Conservation (phyloP, 2,329 filamentous ascomycete genomes). For the Trichoderma atroviride region DNA sequence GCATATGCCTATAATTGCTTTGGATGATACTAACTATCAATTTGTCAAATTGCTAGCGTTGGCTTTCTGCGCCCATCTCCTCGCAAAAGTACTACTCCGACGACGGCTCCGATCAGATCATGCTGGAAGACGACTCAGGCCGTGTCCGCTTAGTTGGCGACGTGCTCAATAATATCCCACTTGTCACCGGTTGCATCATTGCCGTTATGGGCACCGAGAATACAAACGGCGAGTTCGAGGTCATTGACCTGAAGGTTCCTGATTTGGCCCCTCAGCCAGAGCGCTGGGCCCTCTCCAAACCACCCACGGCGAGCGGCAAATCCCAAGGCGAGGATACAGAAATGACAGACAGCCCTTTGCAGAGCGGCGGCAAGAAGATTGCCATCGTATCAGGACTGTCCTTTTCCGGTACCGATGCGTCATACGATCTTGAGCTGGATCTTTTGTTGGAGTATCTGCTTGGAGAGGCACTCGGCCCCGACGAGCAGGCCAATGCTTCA, state of each 20-base stretch:
- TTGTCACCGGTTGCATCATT: slow-evolving; percentile 92
- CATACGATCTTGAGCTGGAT: slow-evolving; percentile 73
- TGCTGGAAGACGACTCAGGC: slow-evolving; percentile 95
- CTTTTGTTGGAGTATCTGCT: slow-evolving; percentile 85
- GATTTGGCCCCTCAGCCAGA: slow-evolving; percentile 81
- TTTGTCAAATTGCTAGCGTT: slow-evolving; percentile 62
- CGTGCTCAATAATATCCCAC: slow-evolving; percentile 65
- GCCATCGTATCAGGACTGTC: slow-evolving; percentile 87
- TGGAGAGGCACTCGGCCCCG: slow-evolving; percentile 71
- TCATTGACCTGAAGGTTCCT: slow-evolving; percentile 85
- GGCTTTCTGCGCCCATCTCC: slow-evolving; percentile 80
- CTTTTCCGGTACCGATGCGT: slow-evolving; percentile 73
- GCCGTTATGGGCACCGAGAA: slow-evolving; percentile 97
- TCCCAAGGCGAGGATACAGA: slow-evolving; percentile 51
- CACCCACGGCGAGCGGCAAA: slow-evolving; percentile 36
- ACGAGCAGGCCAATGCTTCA: slow-evolving; percentile 60
- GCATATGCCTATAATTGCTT: background rate
- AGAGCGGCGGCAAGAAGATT: slow-evolving; percentile 56
- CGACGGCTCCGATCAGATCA: slow-evolving; percentile 66
- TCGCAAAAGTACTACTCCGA: slow-evolving; percentile 74
- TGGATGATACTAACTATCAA: background rate
- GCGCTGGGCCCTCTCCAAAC: slow-evolving; percentile 72
- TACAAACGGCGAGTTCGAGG: slow-evolving; percentile 85
- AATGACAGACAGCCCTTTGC: slow-evolving; percentile 49
- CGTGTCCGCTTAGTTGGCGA: slow-evolving; percentile 78